Evolutionary conservation across 2,329 filamentous ascomycete species (phyloP).

Genomic region (Ophiocordyceps australis): DNA sequence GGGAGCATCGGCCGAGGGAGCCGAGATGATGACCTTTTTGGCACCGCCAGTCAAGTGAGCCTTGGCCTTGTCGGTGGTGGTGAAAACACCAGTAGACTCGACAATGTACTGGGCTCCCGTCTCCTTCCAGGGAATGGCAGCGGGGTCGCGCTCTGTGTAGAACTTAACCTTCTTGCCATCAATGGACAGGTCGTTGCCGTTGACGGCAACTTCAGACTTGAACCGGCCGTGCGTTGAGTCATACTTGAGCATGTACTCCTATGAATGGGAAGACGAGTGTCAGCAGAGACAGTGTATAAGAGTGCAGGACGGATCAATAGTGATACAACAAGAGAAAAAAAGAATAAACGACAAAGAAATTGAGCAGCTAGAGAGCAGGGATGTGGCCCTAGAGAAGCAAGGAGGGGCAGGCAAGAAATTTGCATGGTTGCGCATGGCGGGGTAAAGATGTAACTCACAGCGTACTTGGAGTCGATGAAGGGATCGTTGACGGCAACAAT

Average conservation of each 20-base stretch:
- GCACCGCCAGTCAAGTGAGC: conserved; percentile 91
- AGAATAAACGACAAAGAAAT: too few species aligned
- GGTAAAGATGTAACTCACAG: too few species aligned
- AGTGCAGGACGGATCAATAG: too few species aligned
- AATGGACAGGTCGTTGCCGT: conserved; percentile 57
- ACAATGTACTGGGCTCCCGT: conserved; percentile 85
- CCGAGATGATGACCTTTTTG: conserved; percentile 94
- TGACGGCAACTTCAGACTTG: conserved; percentile 74
- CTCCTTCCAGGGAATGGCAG: conserved; percentile 76
- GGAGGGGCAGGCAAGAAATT: conserved; percentile 1
- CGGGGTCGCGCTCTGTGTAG: conserved; percentile 83
- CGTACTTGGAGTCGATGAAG: conserved; percentile 96
- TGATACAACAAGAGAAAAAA: too few species aligned
- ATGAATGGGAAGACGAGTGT: not conserved
- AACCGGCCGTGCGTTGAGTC: conserved; percentile 94
- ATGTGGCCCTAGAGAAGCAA: too few species aligned
- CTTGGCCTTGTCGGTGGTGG: conserved; percentile 88
- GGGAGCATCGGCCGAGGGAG: conserved; percentile 84
- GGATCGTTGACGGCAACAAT: conserved; percentile 97
- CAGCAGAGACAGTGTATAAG: not conserved
- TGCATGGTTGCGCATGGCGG: too few species aligned
- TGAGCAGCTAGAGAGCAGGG: too few species aligned
- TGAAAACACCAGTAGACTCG: conserved; percentile 98
- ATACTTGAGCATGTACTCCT: conserved; percentile 99
- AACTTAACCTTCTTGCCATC: conserved; percentile 93